Evolutionary conservation across 257 asterid species (phyloP), one percentile per base, ranked within the genome.

Genomic region (Eustoma russellianum): DNA sequence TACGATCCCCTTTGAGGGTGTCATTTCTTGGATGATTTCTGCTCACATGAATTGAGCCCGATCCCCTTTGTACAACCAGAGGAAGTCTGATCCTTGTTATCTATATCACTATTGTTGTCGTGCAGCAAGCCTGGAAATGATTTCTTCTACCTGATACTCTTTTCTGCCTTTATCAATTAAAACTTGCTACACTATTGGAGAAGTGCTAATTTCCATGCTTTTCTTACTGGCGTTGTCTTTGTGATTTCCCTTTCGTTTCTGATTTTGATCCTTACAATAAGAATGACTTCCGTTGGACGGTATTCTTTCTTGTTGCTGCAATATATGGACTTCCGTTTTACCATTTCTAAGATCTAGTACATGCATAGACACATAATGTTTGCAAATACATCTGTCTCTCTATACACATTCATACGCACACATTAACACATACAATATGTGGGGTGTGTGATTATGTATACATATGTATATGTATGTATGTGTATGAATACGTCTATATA

Each of bases 81-180:
- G 15, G 28, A 43, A 7, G 19, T 43, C 7, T 61, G 14, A 7
- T 45, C 40, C 5, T 19, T 41, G n/a, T 15, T 17, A 6, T 46
- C 13, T 30, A 14, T 47, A n/a, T 53, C n/a, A 53, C 19, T 15
- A 6, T 41, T 35, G 9, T 48, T n/a, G 9, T 41, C 30, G 13
- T 48, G 18, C 6, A 24, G 33, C 19, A 33, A 48, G 45, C 46
- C 14, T 18, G 17, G 28, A 17, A 24, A 63, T 40, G 15, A 34
- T 18, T 6, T 17, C 17, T 11, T 41, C 41, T 18, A 13, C n/a
- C 35, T 52, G 43, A 14, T 52, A n/a, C 12, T 14, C 28, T 52
- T 35, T 52, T 18, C 56, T 52, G 56, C 44, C 56, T 34, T 52
- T 44, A 5, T 33, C 35, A 52, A 44, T 52, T 52, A 52, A 44